Conservation (phyloP, 305 asterid species). For the Fraxinus albicans region DNA sequence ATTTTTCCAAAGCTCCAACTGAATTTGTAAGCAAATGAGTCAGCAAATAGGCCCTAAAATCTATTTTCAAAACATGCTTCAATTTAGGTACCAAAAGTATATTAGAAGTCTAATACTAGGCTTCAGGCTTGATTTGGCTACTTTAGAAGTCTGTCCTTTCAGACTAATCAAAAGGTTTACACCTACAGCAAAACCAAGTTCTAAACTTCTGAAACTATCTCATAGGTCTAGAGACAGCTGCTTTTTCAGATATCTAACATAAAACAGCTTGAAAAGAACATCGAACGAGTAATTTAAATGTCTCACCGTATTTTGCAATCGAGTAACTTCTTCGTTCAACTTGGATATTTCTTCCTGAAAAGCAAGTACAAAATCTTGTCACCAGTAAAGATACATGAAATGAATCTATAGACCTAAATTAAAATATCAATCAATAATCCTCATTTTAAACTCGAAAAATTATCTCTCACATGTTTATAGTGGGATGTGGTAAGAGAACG, state of each 20-base stretch:
- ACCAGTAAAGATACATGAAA: background rate
- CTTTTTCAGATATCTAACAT: background rate
- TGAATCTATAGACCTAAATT: conserved; percentile 9
- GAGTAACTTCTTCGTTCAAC: conserved; percentile 56
- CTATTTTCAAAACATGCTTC: background rate
- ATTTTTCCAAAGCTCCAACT: background rate
- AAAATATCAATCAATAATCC: conserved; percentile 9
- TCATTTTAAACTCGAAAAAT: conserved; percentile 15
- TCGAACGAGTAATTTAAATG: conserved; percentile 17
- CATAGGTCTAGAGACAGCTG: background rate
- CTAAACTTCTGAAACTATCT: background rate
- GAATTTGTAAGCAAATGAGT: background rate
- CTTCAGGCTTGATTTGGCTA: background rate
- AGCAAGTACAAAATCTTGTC: conserved; percentile 22
- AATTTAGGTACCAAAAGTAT: background rate
- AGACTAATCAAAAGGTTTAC: background rate
- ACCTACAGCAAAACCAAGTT: background rate
- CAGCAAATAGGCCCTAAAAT: background rate
- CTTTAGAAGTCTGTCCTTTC: background rate
- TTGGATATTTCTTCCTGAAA: conserved; percentile 78
- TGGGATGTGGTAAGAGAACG: background rate
- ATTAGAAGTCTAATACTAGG: background rate
- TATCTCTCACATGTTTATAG: background rate
- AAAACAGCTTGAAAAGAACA: conserved; percentile 1
- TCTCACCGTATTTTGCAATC: conserved; percentile 59